Base-by-base conservation (phyloP, 2,329 filamentous ascomycete species). In the Botryotinia convoluta region DNA sequence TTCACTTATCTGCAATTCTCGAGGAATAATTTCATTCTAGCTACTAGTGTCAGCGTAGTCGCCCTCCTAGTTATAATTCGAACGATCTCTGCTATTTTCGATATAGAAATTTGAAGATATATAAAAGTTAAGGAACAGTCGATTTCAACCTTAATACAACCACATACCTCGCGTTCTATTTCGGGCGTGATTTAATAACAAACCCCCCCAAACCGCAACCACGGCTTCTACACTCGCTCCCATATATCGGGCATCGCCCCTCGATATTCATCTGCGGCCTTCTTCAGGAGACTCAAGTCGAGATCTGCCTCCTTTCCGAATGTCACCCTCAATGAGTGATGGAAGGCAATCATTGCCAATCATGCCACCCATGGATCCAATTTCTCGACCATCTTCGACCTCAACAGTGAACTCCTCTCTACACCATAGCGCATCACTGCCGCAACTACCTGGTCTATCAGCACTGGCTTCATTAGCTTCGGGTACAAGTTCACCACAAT, bases 191-290 rank as follows among this genome's bases (percentile, higher is more conserved):
- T 77, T 74, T 74, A 77, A 74, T 75, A 74, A 72, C 70, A 69
- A 67, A 37, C 78, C 79, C 78, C 77, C 77, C 75, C 76, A 77
- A 78, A 81, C 79, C 81, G 79, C 79, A 79, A 82, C 75, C 79
- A 88, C 86, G 85, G 85, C 87, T 84, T 89, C 86, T 82, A 86
- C 87, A 80, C 86, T 89, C 82, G 87, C 87, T 83, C 85, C 86
- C 72, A 72, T 75, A 74, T 89, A 87, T 80, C 84, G 86, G 86
- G 86, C 88, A 77, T 85, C 87, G 84, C 85, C 87, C 85, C 85
- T 88, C 81, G 87, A 86, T 57, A 57, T 57, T 73, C 80, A 81
- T 79, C 81, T 84, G 80, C 81, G 82, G 78, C 82, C 85, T 76
- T 83, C 84, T 51, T 86, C 86, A 76, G 83, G 86, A 76, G 84